Base-by-base conservation (phyloP, 139 green algal species). In the Gonium pectorale region DNA sequence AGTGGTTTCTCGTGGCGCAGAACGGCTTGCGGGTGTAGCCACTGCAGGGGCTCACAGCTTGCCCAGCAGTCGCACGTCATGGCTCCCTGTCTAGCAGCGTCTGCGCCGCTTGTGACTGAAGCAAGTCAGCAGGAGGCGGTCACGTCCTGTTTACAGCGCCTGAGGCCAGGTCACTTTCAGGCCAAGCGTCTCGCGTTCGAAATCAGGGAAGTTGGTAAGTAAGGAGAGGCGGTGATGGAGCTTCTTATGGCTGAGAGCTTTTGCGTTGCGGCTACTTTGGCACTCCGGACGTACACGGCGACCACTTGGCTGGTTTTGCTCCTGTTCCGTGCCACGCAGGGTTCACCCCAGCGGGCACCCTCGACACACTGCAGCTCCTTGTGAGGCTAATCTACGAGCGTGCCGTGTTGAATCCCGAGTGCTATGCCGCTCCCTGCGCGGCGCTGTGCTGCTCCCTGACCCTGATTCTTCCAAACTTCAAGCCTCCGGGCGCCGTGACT, bases 121-220 rank as follows among this genome's bases (percentile, higher is more conserved):
- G 37, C 54, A 5, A 54, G 11, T 1, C 73, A 81, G 56, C 38
- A 54, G 26, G 26, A 52, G 24, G 35, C 54, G 3, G 54, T 81
- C 0, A 38, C 54, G 19, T 6, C 35, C 1, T 81, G 73, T 19
- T 17, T 81, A 24, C 54, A 40, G 29, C 27, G 54, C 38, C 54
- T 81, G 0, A 67, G 60, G 38, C 73, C 73, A 8, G 73, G 73
- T 7, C 73, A 81, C 54, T 81, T 81, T 26, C 73, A 81, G 29
- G 54, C 73, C 0, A 81, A 81, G 73, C 54, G 73, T 3, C 54
- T 81, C 8, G 73, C 73, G 29, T 81, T 70, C 19, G 73, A 81
- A 46, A 69, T 81, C 8, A 37, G 73, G 6, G 73, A 81, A 22
- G 54, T 81, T 33, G 72, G 72, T 80, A 22, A 51, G 72, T n/a